These are phyloP conservation scores for Trichoderma erinaceum DNA, from an alignment of 495 filamentous ascomycete genomes.

Conservation along the genomic window DNA sequence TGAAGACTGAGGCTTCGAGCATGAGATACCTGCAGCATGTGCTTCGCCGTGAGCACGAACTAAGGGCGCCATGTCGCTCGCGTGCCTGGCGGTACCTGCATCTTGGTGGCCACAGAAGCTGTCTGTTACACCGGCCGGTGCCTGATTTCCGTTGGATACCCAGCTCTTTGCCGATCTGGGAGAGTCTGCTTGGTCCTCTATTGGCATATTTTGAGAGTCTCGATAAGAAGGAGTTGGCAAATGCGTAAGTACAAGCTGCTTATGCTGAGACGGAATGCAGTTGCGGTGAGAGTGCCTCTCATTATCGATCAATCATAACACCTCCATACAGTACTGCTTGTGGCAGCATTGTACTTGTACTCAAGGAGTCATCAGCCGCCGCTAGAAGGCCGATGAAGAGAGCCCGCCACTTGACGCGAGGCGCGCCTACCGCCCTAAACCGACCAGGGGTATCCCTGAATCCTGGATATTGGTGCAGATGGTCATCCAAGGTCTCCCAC, in stretches of 20 bases:
- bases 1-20: neutral
- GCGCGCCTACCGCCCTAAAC: constrained; percentile 6
- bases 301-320: neutral
- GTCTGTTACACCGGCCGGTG: neutral
- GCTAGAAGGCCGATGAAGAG: neutral
- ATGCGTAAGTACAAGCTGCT: too few relatives aligned
- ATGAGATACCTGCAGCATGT: neutral
- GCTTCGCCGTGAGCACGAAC: neutral
- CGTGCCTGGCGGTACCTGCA: constrained; percentile 2
- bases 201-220: too few relatives aligned
- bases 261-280: neutral
- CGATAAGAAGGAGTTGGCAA: too few relatives aligned
- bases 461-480: neutral
- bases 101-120: neutral
- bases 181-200: too few relatives aligned
- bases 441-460: constrained; percentile 1
- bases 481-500: neutral
- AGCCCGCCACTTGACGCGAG: constrained; percentile 8
- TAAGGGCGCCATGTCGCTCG: neutral
- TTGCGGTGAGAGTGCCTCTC: neutral
- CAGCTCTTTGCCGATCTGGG: neutral
- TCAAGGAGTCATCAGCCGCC: neutral
- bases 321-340: neutral
- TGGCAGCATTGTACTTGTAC: neutral
- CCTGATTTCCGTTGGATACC: neutral